Percentiles rank a stretch among this genome's conserved stretches.
Conservation (phyloP, 1,284 basidiomycete genomes). For the Cryptococcus sp. region DNA sequence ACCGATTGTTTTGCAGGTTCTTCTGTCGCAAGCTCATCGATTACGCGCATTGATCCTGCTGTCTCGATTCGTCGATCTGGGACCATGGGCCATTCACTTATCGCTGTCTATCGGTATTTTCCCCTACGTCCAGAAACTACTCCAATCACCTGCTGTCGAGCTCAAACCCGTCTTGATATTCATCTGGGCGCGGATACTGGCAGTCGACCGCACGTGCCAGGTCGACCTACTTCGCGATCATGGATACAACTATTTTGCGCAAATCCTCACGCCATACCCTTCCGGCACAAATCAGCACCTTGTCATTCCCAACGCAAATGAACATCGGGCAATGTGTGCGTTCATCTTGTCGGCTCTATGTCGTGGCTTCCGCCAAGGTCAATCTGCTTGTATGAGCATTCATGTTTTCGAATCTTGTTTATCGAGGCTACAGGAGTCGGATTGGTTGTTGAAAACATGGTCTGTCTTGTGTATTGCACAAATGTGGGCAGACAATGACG, state of each 20-base stretch:
- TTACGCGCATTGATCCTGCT: slow-evolving; percentile 93
- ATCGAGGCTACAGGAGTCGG: slow-evolving; percentile 73
- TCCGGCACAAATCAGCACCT: slow-evolving; percentile 34
- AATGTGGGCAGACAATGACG: slow-evolving; percentile 89
- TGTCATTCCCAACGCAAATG: slow-evolving; percentile 82
- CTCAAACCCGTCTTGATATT: slow-evolving; percentile 97
- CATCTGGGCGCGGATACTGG: slow-evolving; percentile 96
- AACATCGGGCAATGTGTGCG: slow-evolving; percentile 98
- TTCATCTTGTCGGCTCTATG: slow-evolving; percentile 93
- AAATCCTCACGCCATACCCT: slow-evolving; percentile 58
- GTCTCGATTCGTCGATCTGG: slow-evolving; percentile 94
- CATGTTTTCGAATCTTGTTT: slow-evolving; percentile 87
- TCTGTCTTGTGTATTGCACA: slow-evolving; percentile 88
- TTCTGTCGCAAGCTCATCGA: slow-evolving; percentile 93
- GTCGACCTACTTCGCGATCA: slow-evolving; percentile 80
- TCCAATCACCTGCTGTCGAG: slow-evolving; percentile 91
- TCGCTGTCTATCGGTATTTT: slow-evolving; percentile 98
- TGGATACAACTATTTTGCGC: slow-evolving; percentile 85
- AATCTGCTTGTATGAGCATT: slow-evolving; percentile 78
- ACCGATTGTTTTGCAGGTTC: slow-evolving; percentile 93
- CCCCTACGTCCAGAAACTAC: slow-evolving; percentile 93
- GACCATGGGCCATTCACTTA: slow-evolving; percentile 96
- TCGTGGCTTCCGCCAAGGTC: slow-evolving; percentile 80
- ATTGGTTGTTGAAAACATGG: slow-evolving; percentile 93
- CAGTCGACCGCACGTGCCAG: slow-evolving; percentile 90